phyloP scores from a whole-genome alignment of 768 basidiomycete genomes.

The Rhizopogon salebrosus region DNA sequence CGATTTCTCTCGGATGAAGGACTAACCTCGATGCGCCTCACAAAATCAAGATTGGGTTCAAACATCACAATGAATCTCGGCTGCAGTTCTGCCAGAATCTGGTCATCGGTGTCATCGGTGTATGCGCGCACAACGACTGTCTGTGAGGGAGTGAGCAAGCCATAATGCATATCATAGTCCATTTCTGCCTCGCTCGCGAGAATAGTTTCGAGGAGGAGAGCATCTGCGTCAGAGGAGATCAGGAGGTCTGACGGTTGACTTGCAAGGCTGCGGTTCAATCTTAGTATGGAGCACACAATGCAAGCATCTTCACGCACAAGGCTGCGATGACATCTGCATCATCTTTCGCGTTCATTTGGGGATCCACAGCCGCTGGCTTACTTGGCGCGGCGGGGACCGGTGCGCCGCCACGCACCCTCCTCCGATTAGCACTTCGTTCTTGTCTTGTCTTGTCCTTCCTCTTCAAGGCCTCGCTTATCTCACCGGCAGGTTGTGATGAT shows the following conservation, averaged over 20 bases:
- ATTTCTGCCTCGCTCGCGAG: slow-evolving; percentile 32
- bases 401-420: slow-evolving; percentile 76
- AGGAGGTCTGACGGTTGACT: slow-evolving; percentile 13
- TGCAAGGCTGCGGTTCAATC: slow-evolving; percentile 11
- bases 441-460: slow-evolving; percentile 68
- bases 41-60: slow-evolving; percentile 91
- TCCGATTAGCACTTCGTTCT: slow-evolving; percentile 55
- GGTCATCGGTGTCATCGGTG: slow-evolving; percentile 90
- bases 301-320: slow-evolving; percentile 41
- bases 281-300: background rate
- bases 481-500: slow-evolving; percentile 25
- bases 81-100: slow-evolving; percentile 76
- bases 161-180: slow-evolving; percentile 77
- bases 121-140: slow-evolving; percentile 84
- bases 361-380: slow-evolving; percentile 5
- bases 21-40: slow-evolving; percentile 83
- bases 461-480: slow-evolving; percentile 68
- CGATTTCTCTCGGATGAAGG: background rate
- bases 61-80: slow-evolving; percentile 95
- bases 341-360: slow-evolving; percentile 12
- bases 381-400: slow-evolving; percentile 15
- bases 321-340: slow-evolving; percentile 41
- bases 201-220: slow-evolving; percentile 19
- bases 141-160: slow-evolving; percentile 71
- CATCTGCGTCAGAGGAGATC: slow-evolving; percentile 13